Base-by-base conservation (phyloP, 306 rosid species). In the Cicer cuneatum region DNA sequence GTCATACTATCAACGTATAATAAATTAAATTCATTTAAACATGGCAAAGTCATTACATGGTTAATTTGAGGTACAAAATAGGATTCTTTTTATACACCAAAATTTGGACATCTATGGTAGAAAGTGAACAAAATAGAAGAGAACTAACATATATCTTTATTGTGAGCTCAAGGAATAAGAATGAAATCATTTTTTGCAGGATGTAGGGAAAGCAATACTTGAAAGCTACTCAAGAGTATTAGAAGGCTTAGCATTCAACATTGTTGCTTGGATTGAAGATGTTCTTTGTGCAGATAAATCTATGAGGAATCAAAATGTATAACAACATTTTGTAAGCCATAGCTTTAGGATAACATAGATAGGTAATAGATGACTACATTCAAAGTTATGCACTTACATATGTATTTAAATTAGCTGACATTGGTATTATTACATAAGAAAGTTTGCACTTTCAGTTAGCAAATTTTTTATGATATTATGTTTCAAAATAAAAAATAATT, bases 161-260 rank as follows among this genome's bases (percentile, higher is more conserved):
- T 76, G 24, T 18, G 41, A 71, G 41, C 6, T 73, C 15, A 59
- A 48, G 21, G 58, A 48, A 66, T 63, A 40, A 78, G 13, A 7
- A 74, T 54, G 64, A 13, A 9, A 8, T 14, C 42, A 19, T 65
- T 3, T 66, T 77, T 6, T 85, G 91, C 85, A 89, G 95, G 95
- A 89, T 78, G 90, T 89, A 14, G 95, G 92, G 45, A 83, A 78
- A 71, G 92, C 95, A 69, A 80, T 80, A 66, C 71, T 89, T 49
- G 95, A 89, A 69, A 89, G 95, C 82, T 89, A 89, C 81, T 87
- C 95, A 63, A 89, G 95, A 81, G 90, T 89, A 8, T 82, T 89
- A 66, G 95, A 89, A 86, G 87, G 95, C 19, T 72, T 87, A 70
- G 89, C 95, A 60, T 89, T 89, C 90, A 89, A 89, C 84, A 80